Evolutionary conservation across 805 yeast species (phyloP), one percentile per base, ranked within the genome.

Genomic region (Starmera caribaea): DNA sequence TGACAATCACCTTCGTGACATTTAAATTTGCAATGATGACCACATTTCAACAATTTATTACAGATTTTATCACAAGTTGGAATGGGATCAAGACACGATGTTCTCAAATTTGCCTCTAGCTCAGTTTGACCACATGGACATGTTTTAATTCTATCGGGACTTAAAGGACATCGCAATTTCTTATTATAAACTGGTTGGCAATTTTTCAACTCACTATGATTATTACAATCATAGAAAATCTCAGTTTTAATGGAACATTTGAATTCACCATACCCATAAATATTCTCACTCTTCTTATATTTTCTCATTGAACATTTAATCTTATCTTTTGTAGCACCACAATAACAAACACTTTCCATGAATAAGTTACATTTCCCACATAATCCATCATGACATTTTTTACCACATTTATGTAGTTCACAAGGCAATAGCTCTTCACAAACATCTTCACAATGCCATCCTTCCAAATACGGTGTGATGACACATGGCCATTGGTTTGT

Each of bases 1-100:
- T 79, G 68, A 54, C 96, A 88, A 2, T 69, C 68, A 1, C 95
- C 96, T 12, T 67, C 71, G 57, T 88, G 97, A 58, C 97, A 88
- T 24, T 63, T 63, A 57, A 74, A 68, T 41, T 68, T 65, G 58
- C 96, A 88, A 43, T 63, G 85, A 43, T 72, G 90, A 2, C 96
- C 95, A 64, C 96, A 88, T 0, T 68, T 58, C 32, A 86, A 57
- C 8, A 41, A 38, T 55, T 81, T 83, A 5, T 70, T 79, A 59
- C 97, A 88, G 0, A 60, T 59, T 4, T 66, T 51, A 7, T 68
- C 77, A 62, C 97, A 88, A 9, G 79, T 75, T 4, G 95, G 92
- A 30, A 87, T 69, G 1, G 87, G 81, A 46, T 86, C 95, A 2
- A 81, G 66, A 59, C 97, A 88, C 27, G 67, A 60, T 0, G 48